Percentiles rank a stretch among this genome's conserved stretches.
phyloP scores from a whole-genome alignment of 225 moss, liverwort and hornwort species.

The Lunularia cruciata region DNA sequence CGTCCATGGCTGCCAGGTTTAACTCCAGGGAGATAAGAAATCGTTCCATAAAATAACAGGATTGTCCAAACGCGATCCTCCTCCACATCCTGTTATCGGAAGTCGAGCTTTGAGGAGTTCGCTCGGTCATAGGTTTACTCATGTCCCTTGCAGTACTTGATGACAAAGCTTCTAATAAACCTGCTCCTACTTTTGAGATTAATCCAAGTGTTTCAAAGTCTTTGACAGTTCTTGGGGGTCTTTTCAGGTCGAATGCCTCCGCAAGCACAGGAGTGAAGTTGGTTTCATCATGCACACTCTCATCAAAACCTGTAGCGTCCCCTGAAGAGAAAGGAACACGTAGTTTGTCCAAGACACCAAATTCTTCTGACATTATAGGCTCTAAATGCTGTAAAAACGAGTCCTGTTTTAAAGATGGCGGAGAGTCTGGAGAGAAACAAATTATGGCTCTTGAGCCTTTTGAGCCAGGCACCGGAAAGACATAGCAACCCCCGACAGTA shows the following conservation, averaged over 20 bases:
- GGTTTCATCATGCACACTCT: not conserved
- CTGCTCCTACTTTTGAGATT: conserved; percentile 50
- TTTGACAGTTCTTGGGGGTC: conserved; percentile 36
- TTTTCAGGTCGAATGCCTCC: conserved; percentile 17
- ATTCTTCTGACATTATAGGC: not conserved
- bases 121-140: conserved; percentile 39
- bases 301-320: not conserved
- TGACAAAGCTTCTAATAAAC: conserved; percentile 48
- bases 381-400: conserved; percentile 13
- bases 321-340: not conserved
- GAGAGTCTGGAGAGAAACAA: conserved; percentile 83
- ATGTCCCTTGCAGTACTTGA: conserved; percentile 57
- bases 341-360: not conserved
- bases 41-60: conserved; percentile 66
- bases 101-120: conserved; percentile 21
- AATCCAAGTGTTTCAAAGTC: conserved; percentile 66
- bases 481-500: conserved; percentile 77
- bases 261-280: conserved; percentile 14
- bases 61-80: conserved; percentile 53
- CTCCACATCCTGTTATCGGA: conserved; percentile 27
- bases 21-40: conserved; percentile 67
- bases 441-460: conserved; percentile 61
- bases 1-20: conserved; percentile 28
- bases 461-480: conserved; percentile 68
- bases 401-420: conserved; percentile 41